Evolutionary conservation across 768 basidiomycete species (phyloP).

Genomic region (Lactifluus pinguis): DNA sequence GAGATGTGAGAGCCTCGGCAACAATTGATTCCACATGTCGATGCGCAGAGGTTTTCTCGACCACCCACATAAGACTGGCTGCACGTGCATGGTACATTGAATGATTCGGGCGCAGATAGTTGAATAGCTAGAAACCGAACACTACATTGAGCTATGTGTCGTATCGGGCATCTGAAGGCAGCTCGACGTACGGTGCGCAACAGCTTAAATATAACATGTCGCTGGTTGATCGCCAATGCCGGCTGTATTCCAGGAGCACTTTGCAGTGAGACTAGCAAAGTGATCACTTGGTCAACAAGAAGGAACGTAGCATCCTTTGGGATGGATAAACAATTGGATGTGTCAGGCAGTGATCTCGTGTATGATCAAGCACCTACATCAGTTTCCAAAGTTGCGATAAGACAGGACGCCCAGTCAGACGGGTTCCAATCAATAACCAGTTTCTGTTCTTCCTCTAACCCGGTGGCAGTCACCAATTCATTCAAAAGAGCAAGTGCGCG

Average conservation of each 20-base stretch:
- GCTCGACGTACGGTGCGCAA: conserved; percentile 36
- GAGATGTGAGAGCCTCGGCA: conserved; percentile 57
- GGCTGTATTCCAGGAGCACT: conserved; percentile 10
- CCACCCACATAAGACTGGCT: conserved; percentile 73
- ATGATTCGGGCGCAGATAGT: conserved; percentile 58
- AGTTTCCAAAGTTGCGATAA: conserved; percentile 46
- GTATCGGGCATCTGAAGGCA: not conserved
- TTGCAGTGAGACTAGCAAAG: conserved; percentile 13
- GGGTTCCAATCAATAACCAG: conserved; percentile 50
- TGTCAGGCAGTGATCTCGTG: not conserved
- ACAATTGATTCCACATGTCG: conserved; percentile 74
- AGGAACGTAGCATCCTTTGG: conserved; percentile 17
- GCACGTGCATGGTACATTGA: conserved; percentile 74
- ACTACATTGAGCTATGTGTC: not conserved
- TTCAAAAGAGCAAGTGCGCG: conserved; percentile 43
- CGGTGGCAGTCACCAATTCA: conserved; percentile 39
- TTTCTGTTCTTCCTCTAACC: conserved; percentile 26
- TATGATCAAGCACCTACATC: conserved; percentile 35
- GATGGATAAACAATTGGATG: not conserved
- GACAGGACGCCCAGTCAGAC: conserved; percentile 45
- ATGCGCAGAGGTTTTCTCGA: conserved; percentile 47
- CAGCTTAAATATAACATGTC: conserved; percentile 49
- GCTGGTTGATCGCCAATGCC: conserved; percentile 38
- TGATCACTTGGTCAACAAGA: conserved; percentile 17
- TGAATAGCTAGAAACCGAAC: conserved; percentile 42